Evolutionary conservation across 192 early-diverging fungal species (phyloP), one percentile per base, ranked within the genome.

Genomic region (Diversispora eburnea): DNA sequence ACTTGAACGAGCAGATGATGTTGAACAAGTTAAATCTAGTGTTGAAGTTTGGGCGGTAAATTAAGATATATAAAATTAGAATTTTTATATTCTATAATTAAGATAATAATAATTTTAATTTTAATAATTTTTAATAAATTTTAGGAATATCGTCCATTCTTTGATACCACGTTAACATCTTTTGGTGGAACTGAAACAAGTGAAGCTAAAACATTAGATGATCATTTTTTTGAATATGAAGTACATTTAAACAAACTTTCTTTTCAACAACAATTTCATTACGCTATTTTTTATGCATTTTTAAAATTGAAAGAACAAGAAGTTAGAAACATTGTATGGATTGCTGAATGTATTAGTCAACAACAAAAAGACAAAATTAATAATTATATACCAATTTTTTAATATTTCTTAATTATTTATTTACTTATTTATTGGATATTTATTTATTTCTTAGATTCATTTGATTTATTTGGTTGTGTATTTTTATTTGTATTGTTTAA

Each of bases 331-430:
- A 94, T 99, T 83, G 91, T 97, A 47, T 99, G 95, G 96, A 97
- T 99, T 78, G 92, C 95, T 43, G 97, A 99, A 84, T 98, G 97
- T 80, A 97, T 99, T 78, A 91, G 94, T n/a, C 96, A 97, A 84
- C 89, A 93, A 71, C 95, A 98, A 78, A 97, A 95, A 85, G 94
- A 97, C 70, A 87, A 92, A 76, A 93, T 99, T 83, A 90, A 86
- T 81, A 94, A 91, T 80, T 98, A 96, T 82, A 97, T 96, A 54
- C 81, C 92, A 8, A 93, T 97, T 47, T 97, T 95, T 80, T 96
- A 86, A 78, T 71, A 17, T 17, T 54, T 10, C 12, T 10, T 4
- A 17, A 12, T 54, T 17, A 17, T 54, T 17, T 13, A 54, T 13
- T 54, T 54, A 54, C 13, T 54, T 54, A 13, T 54, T 54, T 17